These are phyloP conservation scores for Trametes cubensis DNA, from an alignment of 768 basidiomycete species.

Conservation along the genomic window DNA sequence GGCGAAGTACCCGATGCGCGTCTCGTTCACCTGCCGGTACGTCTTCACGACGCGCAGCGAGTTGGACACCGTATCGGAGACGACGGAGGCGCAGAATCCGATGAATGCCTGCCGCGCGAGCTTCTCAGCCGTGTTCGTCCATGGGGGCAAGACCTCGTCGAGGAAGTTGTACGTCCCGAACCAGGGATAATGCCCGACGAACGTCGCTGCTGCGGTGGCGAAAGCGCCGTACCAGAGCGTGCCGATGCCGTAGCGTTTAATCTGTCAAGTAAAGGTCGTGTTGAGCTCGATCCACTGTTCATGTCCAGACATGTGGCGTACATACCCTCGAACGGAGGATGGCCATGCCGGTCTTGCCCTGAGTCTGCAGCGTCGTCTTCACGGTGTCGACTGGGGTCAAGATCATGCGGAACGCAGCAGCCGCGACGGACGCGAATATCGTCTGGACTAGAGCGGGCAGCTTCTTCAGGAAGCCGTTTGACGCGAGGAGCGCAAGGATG, in stretches of 20 bases:
- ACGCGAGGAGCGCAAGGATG: constrained; percentile 81
- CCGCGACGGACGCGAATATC: constrained; percentile 73
- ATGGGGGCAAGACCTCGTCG: constrained; percentile 58
- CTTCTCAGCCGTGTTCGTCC: constrained; percentile 54
- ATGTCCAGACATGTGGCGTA: neutral
- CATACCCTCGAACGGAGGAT: constrained; percentile 70
- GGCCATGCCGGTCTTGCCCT: constrained; percentile 69
- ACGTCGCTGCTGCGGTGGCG: constrained; percentile 91
- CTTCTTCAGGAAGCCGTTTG: constrained; percentile 68
- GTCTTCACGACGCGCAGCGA: constrained; percentile 93
- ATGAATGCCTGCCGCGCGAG: constrained; percentile 86
- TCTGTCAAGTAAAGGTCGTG: constrained; percentile 38
- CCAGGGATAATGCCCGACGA: constrained; percentile 94
- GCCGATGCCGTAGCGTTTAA: constrained; percentile 74
- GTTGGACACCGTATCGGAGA: constrained; percentile 86
- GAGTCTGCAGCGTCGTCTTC: constrained; percentile 95
- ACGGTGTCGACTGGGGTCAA: constrained; percentile 91
- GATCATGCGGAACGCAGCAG: constrained; percentile 87
- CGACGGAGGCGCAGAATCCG: constrained; percentile 84
- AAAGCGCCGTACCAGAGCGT: constrained; percentile 89
- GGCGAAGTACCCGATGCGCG: constrained; percentile 74
- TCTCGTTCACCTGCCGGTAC: constrained; percentile 88
- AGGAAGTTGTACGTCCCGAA: constrained; percentile 87
- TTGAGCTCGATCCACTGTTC: neutral
- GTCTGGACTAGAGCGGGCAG: constrained; percentile 75